Evolutionary conservation across 2,329 filamentous ascomycete species (phyloP), one percentile per base, ranked within the genome.

Genomic region (Hypoxylon sp.): DNA sequence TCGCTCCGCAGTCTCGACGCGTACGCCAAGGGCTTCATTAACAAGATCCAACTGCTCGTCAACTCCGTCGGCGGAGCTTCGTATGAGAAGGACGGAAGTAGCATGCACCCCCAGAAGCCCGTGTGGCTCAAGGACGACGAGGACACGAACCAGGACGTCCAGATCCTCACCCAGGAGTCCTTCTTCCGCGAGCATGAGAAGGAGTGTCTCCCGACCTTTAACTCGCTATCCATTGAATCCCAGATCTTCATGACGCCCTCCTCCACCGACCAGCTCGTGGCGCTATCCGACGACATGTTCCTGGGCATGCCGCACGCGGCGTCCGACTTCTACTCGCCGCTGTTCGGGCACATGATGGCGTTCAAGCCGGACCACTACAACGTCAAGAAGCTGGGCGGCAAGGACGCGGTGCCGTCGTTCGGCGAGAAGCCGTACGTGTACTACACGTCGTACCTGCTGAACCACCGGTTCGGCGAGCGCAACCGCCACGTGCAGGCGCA

Each of bases 201-300:
- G 35, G 68, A 69, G 31, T 79, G 77, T 51, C 65, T 78, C 27
- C 76, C 77, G n/a, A 75, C 75, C 2, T 79, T 78, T 63, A 77
- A 79, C 63, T 78, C 76, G 8, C 68, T 77, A 9, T 73, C 74
- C 2, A 77, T 77, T 47, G 77, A 79, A 60, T 77, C 76, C 26
- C 75, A 79, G 56, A 71, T 79, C 15, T 75, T 73, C 63, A 76
- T 76, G 62, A 78, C 75, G 0, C 74, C 73, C 1, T 79, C 76
- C 1, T 67, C 73, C 24, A 74, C 71, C 0, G 76, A 78, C 53
- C 59, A 77, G 58, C 65, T 79, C 4, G 74, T 78, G 17, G 76
- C 76, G 5, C 66, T 79, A 18, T 79, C 77, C 0, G 77, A 79
- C 55, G 76, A 79, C 54, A 78, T 78, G 76, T 70, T 78, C 31